These are phyloP conservation scores for Ophiobolus disseminans DNA, from an alignment of 2,329 filamentous ascomycete genomes.

Conservation along the genomic window DNA sequence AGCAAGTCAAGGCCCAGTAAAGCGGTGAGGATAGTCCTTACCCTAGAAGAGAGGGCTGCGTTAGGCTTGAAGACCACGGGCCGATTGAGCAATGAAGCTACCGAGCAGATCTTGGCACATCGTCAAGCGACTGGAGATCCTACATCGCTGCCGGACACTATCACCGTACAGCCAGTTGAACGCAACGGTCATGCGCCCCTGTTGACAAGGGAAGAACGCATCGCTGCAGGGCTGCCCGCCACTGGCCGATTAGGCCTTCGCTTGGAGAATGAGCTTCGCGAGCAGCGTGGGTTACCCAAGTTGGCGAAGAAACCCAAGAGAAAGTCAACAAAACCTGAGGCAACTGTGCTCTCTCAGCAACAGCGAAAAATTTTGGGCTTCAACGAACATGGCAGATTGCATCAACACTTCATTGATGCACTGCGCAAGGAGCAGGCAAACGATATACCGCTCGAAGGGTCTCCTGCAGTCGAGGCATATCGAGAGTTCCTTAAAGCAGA, in stretches of 20 bases:
- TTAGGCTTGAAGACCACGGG: conserved; percentile 34
- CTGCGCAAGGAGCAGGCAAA: conserved; percentile 30
- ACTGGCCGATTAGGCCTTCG: conserved; percentile 33
- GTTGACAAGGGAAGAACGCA: conserved; percentile 38
- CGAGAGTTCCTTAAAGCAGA: conserved; percentile 10
- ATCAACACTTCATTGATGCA: conserved; percentile 33
- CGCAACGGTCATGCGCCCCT: conserved; percentile 21
- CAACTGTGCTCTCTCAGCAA: conserved; percentile 32
- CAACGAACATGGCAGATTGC: conserved; percentile 31
- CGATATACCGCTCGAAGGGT: conserved; percentile 26
- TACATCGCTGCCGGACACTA: conserved; percentile 28
- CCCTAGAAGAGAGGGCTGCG: conserved; percentile 29
- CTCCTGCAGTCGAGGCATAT: conserved; percentile 17
- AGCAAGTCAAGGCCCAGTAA: conserved; percentile 4
- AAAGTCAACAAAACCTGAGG: conserved; percentile 20
- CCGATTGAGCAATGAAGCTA: conserved; percentile 30
- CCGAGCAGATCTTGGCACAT: conserved; percentile 37
- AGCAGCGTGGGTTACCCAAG: conserved; percentile 29
- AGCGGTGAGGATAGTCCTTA: conserved; percentile 25
- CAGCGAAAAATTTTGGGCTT: conserved; percentile 34
- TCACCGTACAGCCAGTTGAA: conserved; percentile 15
- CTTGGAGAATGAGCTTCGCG: conserved; percentile 32
- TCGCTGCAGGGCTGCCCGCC: conserved; percentile 31
- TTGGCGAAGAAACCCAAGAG: conserved; percentile 23
- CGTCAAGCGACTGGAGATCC: conserved; percentile 29